phyloP scores from a whole-genome alignment of 371 early-diverging fungal species.

The Lichtheimia ornata region DNA sequence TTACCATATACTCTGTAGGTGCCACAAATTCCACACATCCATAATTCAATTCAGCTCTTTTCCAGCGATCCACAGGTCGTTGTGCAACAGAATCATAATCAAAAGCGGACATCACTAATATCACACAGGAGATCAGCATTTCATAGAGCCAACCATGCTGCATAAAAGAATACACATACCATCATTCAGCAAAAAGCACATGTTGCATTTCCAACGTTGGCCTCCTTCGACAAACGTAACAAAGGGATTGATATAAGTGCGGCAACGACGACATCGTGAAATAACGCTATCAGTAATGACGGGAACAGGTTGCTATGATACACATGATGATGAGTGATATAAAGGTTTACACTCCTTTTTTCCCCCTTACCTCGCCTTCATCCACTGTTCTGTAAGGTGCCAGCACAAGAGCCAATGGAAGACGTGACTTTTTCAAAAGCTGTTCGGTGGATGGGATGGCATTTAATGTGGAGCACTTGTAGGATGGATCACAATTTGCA shows the following conservation, averaged over 20 bases:
- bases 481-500: slow-evolving; percentile 72
- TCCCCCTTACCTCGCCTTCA: slow-evolving; percentile 51
- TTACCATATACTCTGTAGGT: slow-evolving; percentile 57
- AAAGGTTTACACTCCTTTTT: neutral
- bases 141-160: too few relatives aligned
- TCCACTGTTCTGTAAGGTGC: slow-evolving; percentile 78
- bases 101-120: slow-evolving; percentile 69
- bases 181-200: slow-evolving; percentile 91
- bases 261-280: slow-evolving; percentile 92
- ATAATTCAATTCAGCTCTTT: slow-evolving; percentile 71
- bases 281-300: slow-evolving; percentile 83
- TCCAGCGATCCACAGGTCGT: slow-evolving; percentile 67
- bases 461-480: slow-evolving; percentile 88
- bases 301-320: slow-evolving; percentile 69
- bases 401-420: slow-evolving; percentile 88
- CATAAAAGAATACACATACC: slow-evolving; percentile 40
- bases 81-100: slow-evolving; percentile 77
- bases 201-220: slow-evolving; percentile 94
- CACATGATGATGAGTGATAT: neutral
- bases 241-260: slow-evolving; percentile 96
- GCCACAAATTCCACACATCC: slow-evolving; percentile 80
- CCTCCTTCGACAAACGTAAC: slow-evolving; percentile 93
- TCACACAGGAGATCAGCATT: neutral
- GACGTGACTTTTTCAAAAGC: slow-evolving; percentile 78
- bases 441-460: slow-evolving; percentile 83